Base-by-base conservation (phyloP, 345 rosid genomes). In the Rhodamnia argentea region DNA sequence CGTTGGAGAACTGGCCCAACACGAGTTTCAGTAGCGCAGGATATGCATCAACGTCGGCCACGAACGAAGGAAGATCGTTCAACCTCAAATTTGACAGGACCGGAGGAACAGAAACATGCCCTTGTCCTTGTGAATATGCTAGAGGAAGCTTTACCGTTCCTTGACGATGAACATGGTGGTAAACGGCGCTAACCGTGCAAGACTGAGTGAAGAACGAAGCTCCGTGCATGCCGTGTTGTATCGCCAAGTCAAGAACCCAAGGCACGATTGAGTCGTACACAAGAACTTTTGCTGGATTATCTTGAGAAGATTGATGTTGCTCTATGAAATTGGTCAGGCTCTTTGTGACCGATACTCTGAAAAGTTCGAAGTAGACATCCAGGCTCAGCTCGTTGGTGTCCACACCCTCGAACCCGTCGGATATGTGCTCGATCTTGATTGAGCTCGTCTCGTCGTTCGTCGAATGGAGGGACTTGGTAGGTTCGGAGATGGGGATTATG, bases 241-340 rank as follows among this genome's bases (percentile, higher is more conserved):
- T 75, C 0, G 92, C 92, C 27, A 84, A 58, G 15, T 89, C 90
- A 26, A 89, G 51, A 47, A 85, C 89, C 92, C 92, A 88, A 2
- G 90, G 89, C 82, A 89, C 47, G 42, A 64, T 7, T 18, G 90
- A 84, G 86, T 91, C 91, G 22, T 91, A 91, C 13, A 91, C 83
- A 7, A 89, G 57, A 13, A 83, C 86, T 20, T 40, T 87, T 4
- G 88, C 75, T 7, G 90, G 89, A 86, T 15, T 52, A 23, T 64
- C 83, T 70, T 70, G 81, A 3, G 85, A 50, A 78, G 29, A 40
- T 27, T 26, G 32, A 14, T 64, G 83, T 20, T 56, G 75, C 5
- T 22, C 42, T 10, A 88, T 52, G 51, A 86, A 83, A 50, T 86
- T 83, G 13, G 90, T 58, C 52, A 90, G 32, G 59, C 76, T 42